Conservation (phyloP, 2,329 filamentous ascomycete genomes). For the Colletotrichum euphorbiae region DNA sequence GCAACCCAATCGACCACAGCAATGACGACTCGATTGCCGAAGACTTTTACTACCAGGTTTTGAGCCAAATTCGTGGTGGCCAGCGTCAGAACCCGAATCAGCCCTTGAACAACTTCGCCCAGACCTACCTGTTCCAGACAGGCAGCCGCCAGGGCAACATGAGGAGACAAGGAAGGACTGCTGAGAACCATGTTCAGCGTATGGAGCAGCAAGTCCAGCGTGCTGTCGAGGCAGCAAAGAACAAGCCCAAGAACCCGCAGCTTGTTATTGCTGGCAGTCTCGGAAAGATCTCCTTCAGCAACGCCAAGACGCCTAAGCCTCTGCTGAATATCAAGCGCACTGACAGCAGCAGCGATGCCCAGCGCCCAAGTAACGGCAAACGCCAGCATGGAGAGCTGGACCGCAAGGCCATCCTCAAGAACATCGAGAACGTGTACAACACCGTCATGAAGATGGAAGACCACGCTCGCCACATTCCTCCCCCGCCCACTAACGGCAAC, state of each 20-base stretch:
- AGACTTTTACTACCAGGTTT: constrained; percentile 99
- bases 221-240: constrained; percentile 96
- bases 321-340: constrained; percentile 93
- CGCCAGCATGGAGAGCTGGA: constrained; percentile 63
- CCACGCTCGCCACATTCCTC: constrained; percentile 83
- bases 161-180: constrained; percentile 81
- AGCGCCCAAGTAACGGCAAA: constrained; percentile 64
- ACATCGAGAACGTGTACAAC: constrained; percentile 89
- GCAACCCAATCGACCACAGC: constrained; percentile 83
- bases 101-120: constrained; percentile 94
- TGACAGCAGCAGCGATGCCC: constrained; percentile 72
- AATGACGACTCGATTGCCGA: constrained; percentile 86
- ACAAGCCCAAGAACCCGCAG: constrained; percentile 97
- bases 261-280: constrained; percentile 95
- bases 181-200: constrained; percentile 96
- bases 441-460: constrained; percentile 95
- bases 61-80: constrained; percentile 91
- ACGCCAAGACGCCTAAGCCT: constrained; percentile 96
- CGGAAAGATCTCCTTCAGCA: constrained; percentile 99
- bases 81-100: constrained; percentile 92
- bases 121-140: constrained; percentile 97
- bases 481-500: constrained; percentile 68
- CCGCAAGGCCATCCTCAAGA: constrained; percentile 83
- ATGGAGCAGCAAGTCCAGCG: constrained; percentile 99
- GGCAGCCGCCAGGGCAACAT: constrained; percentile 82